Evolutionary conservation across 345 rosid species (phyloP), one percentile per base, ranked within the genome.

Genomic region (Zanthoxylum bungeanum): DNA sequence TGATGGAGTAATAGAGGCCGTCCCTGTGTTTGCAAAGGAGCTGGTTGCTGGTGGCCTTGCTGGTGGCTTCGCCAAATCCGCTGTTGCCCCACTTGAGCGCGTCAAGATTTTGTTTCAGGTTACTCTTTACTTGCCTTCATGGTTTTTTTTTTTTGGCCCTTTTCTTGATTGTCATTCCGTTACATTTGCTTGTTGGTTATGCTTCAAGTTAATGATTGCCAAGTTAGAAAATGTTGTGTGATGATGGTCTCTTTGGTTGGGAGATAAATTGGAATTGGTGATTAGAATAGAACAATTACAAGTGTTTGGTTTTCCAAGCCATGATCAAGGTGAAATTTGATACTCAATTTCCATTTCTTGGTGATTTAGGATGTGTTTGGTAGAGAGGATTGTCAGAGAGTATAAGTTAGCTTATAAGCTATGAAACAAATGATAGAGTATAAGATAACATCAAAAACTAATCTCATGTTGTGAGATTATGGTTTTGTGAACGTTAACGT

Each of bases 51-150:
- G 98, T 7, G 97, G 98, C 11, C 88, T 88, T 66, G 92, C 97
- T 49, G 96, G 97, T 16, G 97, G 98, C 36, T 55, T 91, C 49
- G 98, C 95, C 31, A 93, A 94, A 80, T 64, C 90, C 17, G 91
- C 71, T 64, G 98, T 94, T 19, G 98, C 97, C 67, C 97, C 98
- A 9, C 95, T 94, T 49, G 97, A 94, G 78, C 91, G 94, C 49
- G 87, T 94, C 73, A 94, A 94, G 91, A 94, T 94, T 75, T 77
- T 94, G 71, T 91, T 94, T 72, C 96, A 91, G 97, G 98, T 91
- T 30, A 7, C 56, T 27, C 39, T 16, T 63, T 4, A 42, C 58
- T 46, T 19, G 11, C 21, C 72, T 72, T 22, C 7, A 14, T 30
- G 37, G 27, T 30, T 25, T 57, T 8, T 65, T 50, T 28, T 59